These are phyloP conservation scores for Lentinula boryana DNA, from an alignment of 768 basidiomycete species.

Conservation along the genomic window DNA sequence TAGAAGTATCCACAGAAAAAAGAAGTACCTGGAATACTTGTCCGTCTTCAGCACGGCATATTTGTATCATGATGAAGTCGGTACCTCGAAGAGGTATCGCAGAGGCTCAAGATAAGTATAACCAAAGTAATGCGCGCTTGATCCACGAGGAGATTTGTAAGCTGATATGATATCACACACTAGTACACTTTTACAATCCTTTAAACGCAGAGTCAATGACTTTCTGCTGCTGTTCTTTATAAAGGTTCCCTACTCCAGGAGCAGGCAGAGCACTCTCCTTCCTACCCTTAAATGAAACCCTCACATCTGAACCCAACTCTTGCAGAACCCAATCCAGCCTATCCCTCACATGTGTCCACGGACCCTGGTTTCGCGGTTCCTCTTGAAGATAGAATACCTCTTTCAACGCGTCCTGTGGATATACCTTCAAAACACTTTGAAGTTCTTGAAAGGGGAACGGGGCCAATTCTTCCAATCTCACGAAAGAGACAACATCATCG, in stretches of 20 bases:
- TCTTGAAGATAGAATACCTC: conserved; percentile 75
- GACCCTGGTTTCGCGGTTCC: conserved; percentile 85
- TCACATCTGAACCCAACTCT: conserved; percentile 24
- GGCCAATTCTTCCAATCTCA: conserved; percentile 80
- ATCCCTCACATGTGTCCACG: conserved; percentile 59
- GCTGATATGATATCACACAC: no score
- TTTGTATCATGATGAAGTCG: conserved; percentile 42
- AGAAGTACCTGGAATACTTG: conserved; percentile 49
- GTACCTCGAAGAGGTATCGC: not conserved
- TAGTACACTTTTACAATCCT: conserved; percentile 18
- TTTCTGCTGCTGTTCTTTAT: conserved; percentile 56
- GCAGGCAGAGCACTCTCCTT: conserved; percentile 70
- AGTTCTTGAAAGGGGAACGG: conserved; percentile 79
- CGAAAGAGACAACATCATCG: conserved; percentile 51
- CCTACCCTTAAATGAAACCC: conserved; percentile 58
- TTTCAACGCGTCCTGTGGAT: conserved; percentile 23
- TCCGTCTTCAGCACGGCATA: conserved; percentile 62
- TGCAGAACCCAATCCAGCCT: conserved; percentile 50
- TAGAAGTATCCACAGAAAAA: not conserved
- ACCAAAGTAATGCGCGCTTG: not conserved
- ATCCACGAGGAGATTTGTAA: not conserved
- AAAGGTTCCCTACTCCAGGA: conserved; percentile 67
- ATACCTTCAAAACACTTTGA: conserved; percentile 36
- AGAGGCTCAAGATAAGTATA: not conserved
- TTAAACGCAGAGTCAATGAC: conserved; percentile 57